Evolutionary conservation across 768 basidiomycete species (phyloP).

Genomic region (Suillus luteus): DNA sequence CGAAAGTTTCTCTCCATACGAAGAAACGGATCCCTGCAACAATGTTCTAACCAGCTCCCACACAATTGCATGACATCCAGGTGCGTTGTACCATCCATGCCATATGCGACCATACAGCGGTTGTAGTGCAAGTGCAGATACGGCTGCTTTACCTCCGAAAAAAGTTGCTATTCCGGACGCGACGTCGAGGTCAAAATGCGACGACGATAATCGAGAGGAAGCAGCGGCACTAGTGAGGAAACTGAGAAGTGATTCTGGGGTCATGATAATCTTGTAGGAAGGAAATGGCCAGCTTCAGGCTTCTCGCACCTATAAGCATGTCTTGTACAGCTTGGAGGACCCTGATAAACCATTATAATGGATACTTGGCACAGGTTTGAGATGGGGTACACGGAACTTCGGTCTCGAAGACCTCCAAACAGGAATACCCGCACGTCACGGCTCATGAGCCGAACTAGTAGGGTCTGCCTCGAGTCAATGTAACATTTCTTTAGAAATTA

Average conservation of each 20-base stretch:
- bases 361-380: not conserved
- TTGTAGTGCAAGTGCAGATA: slow-evolving; percentile 31
- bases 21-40: slow-evolving; percentile 22
- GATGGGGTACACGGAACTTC: not conserved
- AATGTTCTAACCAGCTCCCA: slow-evolving; percentile 19
- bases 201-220: not conserved
- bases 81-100: slow-evolving; percentile 38
- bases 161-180: slow-evolving; percentile 26
- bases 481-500: not conserved
- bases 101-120: slow-evolving; percentile 30
- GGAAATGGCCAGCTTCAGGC: not conserved
- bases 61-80: slow-evolving; percentile 32
- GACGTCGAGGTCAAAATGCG: slow-evolving; percentile 18
- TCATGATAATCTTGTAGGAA: not conserved
- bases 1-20: slow-evolving; percentile 22
- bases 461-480: not conserved
- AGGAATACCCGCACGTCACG: not conserved
- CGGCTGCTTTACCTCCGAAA: slow-evolving; percentile 35
- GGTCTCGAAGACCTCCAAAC: not conserved
- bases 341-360: not conserved
- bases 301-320: not conserved
- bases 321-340: not conserved
- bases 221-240: not conserved
- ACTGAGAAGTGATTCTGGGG: not conserved
- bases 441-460: not conserved